phyloP scores from a whole-genome alignment of 192 early-diverging fungal species.

The Geranomyces michiganensis region DNA sequence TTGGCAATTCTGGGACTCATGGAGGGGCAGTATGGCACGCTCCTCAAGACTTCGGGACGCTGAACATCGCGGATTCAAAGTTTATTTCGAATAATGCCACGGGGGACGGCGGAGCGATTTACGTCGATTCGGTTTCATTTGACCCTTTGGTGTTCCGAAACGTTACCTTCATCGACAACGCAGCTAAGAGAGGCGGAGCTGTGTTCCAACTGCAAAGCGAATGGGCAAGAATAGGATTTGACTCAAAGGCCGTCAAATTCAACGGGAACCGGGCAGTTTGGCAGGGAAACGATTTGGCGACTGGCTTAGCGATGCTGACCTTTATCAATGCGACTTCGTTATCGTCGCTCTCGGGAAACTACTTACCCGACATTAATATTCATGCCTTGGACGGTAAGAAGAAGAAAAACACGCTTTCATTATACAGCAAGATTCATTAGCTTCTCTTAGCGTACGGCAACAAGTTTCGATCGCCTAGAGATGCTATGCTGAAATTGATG shows the following conservation, averaged over 20 bases:
- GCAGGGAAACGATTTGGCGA: constrained; percentile 28
- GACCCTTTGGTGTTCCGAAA: not conserved
- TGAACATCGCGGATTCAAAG: not conserved
- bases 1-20: constrained; percentile 3
- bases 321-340: not conserved
- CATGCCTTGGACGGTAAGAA: constrained; percentile 11
- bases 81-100: constrained; percentile 20
- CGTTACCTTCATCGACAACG: constrained; percentile 16
- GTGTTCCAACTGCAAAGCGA: constrained; percentile 20
- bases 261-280: constrained; percentile 10
- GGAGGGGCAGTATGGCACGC: constrained; percentile 18
- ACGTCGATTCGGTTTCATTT: not conserved
- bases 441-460: not conserved
- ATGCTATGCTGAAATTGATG: not conserved
- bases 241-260: not conserved
- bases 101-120: constrained; percentile 20
- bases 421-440: too few relatives aligned
- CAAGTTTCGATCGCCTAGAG: constrained; percentile 1
- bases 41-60: not conserved
- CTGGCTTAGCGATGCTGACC: not conserved
- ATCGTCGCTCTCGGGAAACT: constrained; percentile 13
- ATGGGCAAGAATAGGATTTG: constrained; percentile 4
- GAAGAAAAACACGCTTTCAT: not conserved
- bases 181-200: constrained; percentile 23
- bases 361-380: constrained; percentile 6